Conservation (phyloP, 1,139 yeast species). For the Magnusiomyces tetraspermus region DNA sequence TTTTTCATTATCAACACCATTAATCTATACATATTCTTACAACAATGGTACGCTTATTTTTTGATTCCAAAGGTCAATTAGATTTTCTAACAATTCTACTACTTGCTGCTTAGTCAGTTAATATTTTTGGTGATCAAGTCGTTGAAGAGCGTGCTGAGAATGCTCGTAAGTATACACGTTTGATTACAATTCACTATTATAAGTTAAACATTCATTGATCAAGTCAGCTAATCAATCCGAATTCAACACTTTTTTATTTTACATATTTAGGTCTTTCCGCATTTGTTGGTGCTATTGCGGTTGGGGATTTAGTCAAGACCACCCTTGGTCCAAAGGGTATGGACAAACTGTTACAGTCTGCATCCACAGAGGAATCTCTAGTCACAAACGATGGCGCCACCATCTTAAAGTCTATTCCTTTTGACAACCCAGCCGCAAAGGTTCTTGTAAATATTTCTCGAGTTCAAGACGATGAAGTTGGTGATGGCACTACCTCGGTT, state of each 20-base stretch:
- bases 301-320: conserved; percentile 91
- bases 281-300: conserved; percentile 97
- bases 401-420: conserved; percentile 83
- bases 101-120: conserved; percentile 52
- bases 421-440: conserved; percentile 97
- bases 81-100: not conserved
- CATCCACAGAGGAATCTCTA: conserved; percentile 64
- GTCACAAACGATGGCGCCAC: conserved; percentile 99
- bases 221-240: not conserved
- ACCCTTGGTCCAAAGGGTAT: conserved; percentile 97
- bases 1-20: not conserved
- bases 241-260: not conserved
- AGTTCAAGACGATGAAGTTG: conserved; percentile 97
- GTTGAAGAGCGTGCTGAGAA: conserved; percentile 96
- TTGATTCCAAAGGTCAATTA: not conserved
- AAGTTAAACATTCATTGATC: not conserved
- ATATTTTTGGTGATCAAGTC: conserved; percentile 94
- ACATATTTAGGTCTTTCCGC: conserved; percentile 54
- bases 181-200: not conserved
- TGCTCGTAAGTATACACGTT: conserved; percentile 48
- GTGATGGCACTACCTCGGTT: conserved; percentile 99
- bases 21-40: not conserved
- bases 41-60: conserved; percentile 2
- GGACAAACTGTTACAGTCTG: conserved; percentile 89
- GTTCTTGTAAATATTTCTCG: conserved; percentile 91